Evolutionary conservation across 441 rosid species (phyloP).

Genomic region (Dalechampia spathulata): DNA sequence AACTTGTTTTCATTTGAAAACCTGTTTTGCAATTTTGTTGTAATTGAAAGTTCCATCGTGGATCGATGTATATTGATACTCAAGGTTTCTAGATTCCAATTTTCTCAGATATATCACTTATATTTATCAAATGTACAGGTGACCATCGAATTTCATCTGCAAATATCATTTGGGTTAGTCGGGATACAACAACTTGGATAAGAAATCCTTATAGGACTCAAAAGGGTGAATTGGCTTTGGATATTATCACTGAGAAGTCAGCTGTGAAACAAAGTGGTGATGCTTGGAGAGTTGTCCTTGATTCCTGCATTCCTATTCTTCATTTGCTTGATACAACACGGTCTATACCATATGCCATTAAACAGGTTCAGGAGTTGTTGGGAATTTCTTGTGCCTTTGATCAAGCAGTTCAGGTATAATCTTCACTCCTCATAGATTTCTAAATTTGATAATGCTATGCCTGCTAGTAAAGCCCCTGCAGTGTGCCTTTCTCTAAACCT

Average conservation of each 20-base stretch:
- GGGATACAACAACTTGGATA: constrained; percentile 65
- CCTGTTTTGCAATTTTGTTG: background rate
- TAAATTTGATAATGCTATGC: background rate
- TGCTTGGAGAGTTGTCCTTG: constrained; percentile 90
- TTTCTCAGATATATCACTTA: constrained; percentile 6
- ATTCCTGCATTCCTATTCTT: constrained; percentile 81
- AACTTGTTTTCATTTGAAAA: background rate
- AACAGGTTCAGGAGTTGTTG: constrained; percentile 85
- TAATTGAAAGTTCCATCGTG: background rate
- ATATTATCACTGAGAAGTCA: constrained; percentile 62
- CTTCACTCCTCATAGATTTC: background rate
- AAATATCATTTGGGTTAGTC: constrained; percentile 68
- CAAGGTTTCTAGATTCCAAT: constrained; percentile 2
- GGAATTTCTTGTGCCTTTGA: constrained; percentile 91
- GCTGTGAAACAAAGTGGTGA: constrained; percentile 78
- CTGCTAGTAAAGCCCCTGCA: background rate
- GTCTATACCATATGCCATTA: constrained; percentile 80
- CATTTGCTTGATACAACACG: constrained; percentile 72
- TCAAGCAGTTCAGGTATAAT: constrained; percentile 72
- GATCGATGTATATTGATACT: background rate
- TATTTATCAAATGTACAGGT: constrained; percentile 46
- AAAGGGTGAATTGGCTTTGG: constrained; percentile 75
- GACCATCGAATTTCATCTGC: constrained; percentile 69
- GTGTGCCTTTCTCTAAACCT: background rate
- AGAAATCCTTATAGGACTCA: constrained; percentile 41